Percentiles rank a stretch among this genome's conserved stretches.
Conservation (phyloP, 2,329 filamentous ascomycete genomes). For the Ophiostoma perfectum region DNA sequence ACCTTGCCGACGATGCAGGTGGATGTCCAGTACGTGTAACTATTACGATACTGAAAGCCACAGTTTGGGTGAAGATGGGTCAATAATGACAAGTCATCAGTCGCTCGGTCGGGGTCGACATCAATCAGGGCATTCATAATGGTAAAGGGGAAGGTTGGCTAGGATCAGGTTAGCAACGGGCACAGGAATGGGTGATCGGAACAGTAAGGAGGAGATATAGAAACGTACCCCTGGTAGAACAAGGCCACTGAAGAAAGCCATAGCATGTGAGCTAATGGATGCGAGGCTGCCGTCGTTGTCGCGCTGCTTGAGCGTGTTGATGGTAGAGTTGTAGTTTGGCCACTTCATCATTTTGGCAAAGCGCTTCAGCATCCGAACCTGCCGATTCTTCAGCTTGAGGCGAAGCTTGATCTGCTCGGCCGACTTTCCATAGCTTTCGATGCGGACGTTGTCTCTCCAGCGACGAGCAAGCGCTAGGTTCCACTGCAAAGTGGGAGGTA, state of each 20-base stretch:
- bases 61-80: constrained; percentile 63
- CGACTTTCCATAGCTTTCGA: constrained; percentile 54
- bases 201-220: constrained; percentile 17
- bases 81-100: constrained; percentile 59
- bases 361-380: constrained; percentile 61
- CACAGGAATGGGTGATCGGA: not conserved
- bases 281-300: constrained; percentile 55
- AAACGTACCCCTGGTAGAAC: constrained; percentile 54
- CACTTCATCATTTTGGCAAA: constrained; percentile 71
- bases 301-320: constrained; percentile 56
- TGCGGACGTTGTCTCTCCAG: constrained; percentile 65
- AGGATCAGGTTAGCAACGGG: constrained; percentile 26
- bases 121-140: constrained; percentile 76
- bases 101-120: constrained; percentile 63
- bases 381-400: constrained; percentile 59
- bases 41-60: constrained; percentile 69
- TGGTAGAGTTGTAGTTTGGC: constrained; percentile 64
- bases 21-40: constrained; percentile 71
- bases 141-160: constrained; percentile 62
- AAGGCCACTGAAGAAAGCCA: constrained; percentile 72
- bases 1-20: constrained; percentile 70
- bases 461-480: constrained; percentile 66
- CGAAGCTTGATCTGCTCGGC: constrained; percentile 57
- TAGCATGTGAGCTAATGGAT: constrained; percentile 61
- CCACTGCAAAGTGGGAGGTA: constrained; percentile 68